Percentiles rank a stretch among this genome's conserved stretches.
phyloP scores from a whole-genome alignment of 179 eudicot genomes.

The Gypsophila paniculata region DNA sequence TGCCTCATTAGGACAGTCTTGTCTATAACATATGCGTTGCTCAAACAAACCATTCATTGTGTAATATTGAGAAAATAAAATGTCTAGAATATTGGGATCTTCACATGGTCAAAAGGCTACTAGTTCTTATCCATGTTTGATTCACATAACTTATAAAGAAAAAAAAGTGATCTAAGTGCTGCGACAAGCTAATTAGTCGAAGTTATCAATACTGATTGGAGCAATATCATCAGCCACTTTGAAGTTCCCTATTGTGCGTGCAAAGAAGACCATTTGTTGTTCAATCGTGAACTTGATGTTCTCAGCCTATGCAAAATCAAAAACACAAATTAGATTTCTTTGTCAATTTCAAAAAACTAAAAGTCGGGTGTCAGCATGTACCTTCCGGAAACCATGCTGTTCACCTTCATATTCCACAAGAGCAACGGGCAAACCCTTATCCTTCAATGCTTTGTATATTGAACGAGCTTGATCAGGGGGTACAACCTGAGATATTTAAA shows the following conservation, averaged over 20 bases:
- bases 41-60: not conserved
- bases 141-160: not conserved
- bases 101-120: not conserved
- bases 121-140: not conserved
- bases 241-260: slow-evolving; percentile 72
- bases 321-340: slow-evolving; percentile 9
- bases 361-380: slow-evolving; percentile 19
- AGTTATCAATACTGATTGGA: slow-evolving; percentile 78
- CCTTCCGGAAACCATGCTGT: slow-evolving; percentile 96
- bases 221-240: slow-evolving; percentile 72
- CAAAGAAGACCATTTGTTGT: slow-evolving; percentile 95
- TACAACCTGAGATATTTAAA: slow-evolving; percentile 56
- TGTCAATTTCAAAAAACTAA: not conserved
- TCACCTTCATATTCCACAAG: slow-evolving; percentile 94
- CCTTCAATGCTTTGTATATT: slow-evolving; percentile 75
- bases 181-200: slow-evolving; percentile 39
- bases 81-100: not conserved
- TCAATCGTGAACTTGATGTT: slow-evolving; percentile 83
- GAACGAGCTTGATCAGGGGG: slow-evolving; percentile 78
- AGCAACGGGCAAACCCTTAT: slow-evolving; percentile 88
- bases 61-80: not conserved
- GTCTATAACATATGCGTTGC: not conserved
- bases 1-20: not conserved
- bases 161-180: slow-evolving; percentile 7
- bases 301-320: slow-evolving; percentile 59